Evolutionary conservation across 2,329 filamentous ascomycete species (phyloP), one percentile per base, ranked within the genome.

Genomic region (Penicillium sclerotiorum): DNA sequence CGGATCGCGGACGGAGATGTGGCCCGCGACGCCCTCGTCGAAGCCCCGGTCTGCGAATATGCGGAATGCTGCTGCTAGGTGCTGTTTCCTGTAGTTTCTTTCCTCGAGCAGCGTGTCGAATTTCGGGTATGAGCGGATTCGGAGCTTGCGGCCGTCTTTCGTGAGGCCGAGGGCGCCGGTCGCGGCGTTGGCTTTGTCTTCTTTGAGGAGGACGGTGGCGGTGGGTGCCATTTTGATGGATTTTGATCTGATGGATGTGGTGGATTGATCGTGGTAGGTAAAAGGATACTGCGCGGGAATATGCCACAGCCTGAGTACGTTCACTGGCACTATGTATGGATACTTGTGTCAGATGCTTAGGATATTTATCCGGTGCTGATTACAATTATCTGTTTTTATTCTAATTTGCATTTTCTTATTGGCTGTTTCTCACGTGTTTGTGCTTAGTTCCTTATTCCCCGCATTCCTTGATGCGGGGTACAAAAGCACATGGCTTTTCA

Each of bases 31-130:
- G 47, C 86, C 86, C 68, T 89, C 86, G 0, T 81, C 83, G 68
- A 83, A 87, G 42, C 82, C 83, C 59, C 82, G 80, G 39, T 84
- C 79, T 1, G 83, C 77, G 65, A 87, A 88, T 63, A 87, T 79
- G 22, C 86, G 82, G 69, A 89, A 89, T 4, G 83, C 84, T 3
- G 81, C 80, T 4, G 85, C 84, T 78, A 87, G 87, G 68, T 88
- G 85, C 22, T 81, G 33, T 15, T 49, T 49, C n/a, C 33, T 27
- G 75, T 86, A 87, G 60, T 77, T 76, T 17, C 87, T 81, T 49
- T 88, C 78, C 39, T 79, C 76, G 30, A 76, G 75, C 50, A 77
- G 76, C 20, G 77, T 73, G 4, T 74, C 67, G 61, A 84, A 84
- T 32, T 71, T 73, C 7, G 52, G 52, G 12, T 41, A 47, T 15